Conservation (phyloP, 441 rosid genomes). For the Populus tomentosa region DNA sequence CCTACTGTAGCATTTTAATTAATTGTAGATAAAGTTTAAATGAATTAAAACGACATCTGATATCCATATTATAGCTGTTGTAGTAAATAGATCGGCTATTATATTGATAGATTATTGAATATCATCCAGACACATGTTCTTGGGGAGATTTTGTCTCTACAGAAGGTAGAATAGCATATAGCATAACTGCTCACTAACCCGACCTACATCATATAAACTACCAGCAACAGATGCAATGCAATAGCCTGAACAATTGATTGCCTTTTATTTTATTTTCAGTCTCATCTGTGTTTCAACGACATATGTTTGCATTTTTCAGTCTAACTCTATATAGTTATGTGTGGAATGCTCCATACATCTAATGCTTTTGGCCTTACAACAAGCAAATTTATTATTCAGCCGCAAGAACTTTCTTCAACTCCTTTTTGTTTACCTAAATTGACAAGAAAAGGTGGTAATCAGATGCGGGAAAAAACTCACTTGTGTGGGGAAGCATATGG, state of each 20-base stretch:
- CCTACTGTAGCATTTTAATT: too few species aligned
- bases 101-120: too few species aligned
- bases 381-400: slow-evolving; percentile 23
- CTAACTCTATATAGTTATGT: background rate
- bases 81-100: background rate
- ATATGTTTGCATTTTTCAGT: background rate
- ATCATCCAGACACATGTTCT: background rate
- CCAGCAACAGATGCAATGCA: background rate
- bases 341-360: background rate
- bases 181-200: background rate
- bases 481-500: background rate
- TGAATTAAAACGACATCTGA: too few species aligned
- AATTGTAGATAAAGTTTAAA: too few species aligned
- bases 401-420: slow-evolving; percentile 63
- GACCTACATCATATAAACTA: background rate
- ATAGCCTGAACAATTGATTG: background rate
- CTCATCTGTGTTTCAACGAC: background rate
- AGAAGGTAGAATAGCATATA: background rate
- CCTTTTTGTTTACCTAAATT: slow-evolving; percentile 87
- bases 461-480: background rate
- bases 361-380: background rate
- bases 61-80: background rate
- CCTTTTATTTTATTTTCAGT: too few species aligned
- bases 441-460: slow-evolving; percentile 1
- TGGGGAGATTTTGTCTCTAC: background rate